Evolutionary conservation across 495 filamentous ascomycete species (phyloP), one percentile per base, ranked within the genome.

Genomic region (Rhypophila decipiens): DNA sequence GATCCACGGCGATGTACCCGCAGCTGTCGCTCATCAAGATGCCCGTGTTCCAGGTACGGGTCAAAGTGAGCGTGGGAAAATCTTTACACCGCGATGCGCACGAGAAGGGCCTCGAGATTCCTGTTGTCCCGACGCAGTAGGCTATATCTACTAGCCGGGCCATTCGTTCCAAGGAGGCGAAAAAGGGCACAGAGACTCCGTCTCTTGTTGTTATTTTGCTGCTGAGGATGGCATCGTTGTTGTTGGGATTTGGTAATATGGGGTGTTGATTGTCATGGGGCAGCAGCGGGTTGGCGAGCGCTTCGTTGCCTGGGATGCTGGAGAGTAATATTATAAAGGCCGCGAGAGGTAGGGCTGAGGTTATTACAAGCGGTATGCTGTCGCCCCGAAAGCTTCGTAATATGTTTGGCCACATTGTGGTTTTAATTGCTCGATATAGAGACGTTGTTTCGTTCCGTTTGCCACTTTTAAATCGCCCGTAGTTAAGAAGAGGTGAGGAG

Each of bases 121-220:
- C 93, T 1, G 74, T 69, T n/a, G 76, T 80, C 35, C 88, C 87
- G 45, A 97, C 85, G 64, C 93, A 98, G 73, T 98, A 98, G 23
- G 89, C 73, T 40, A 98, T 93, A 52, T 98, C 94, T 22, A 96
- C 91, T 2, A 98, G 74, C 37, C 89, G 82, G 12, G 91, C 78
- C 43, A 90, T 68, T 59, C 94, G 87, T 56, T 95, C 88, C 19
- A 98, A 77, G 12, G 88, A 86, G 46, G 74, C 65, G 69, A 93
- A 97, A 50, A 96, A 76, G 24, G 70, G 59, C 39, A 60, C 51
- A 3, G 87, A 83, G 44, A 95, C 70, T 43, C 69, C 72, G 50
- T 42, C 21, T 24, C 10, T 0, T 50, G 33, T 24, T 47, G 42
- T 27, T 63, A 59, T 21, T 47, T 45, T 31, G 29, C 31, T 35